A percentile compares a stretch with the other conserved stretches of the same genome.
Conservation (phyloP, 345 rosid species). For the Syzygium aqueum region DNA sequence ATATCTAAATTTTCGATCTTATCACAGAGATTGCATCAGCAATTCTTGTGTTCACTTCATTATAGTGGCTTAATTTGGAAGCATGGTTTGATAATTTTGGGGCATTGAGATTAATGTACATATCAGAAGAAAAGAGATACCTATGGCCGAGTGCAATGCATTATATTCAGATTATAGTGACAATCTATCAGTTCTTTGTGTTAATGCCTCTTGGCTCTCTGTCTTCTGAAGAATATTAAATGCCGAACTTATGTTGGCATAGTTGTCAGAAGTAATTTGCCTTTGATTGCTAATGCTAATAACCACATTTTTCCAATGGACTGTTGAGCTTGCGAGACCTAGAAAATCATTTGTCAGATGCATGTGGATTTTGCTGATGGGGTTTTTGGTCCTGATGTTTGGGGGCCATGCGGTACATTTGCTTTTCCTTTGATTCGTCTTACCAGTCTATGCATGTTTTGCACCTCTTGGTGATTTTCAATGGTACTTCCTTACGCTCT, state of each 20-base stretch:
- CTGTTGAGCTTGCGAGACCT: not conserved
- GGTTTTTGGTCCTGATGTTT: not conserved
- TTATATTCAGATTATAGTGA: not conserved
- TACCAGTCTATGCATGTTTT: not conserved
- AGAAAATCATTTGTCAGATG: not conserved
- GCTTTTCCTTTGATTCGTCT: not conserved
- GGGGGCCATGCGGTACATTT: not conserved
- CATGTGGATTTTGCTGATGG: not conserved
- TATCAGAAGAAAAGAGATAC: not conserved
- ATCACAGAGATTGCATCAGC: not conserved
- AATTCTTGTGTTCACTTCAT: not conserved
- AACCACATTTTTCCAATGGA: not conserved
- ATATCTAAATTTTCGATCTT: not conserved
- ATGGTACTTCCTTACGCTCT: not conserved
- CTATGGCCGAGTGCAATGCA: not conserved
- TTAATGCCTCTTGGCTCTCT: not conserved
- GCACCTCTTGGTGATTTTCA: not conserved
- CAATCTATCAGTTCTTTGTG: not conserved
- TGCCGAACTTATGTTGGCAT: not conserved
- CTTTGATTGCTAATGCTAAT: not conserved
- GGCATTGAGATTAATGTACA: not conserved
- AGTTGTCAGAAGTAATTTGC: not conserved
- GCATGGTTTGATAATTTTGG: not conserved
- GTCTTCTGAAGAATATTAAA: not conserved
- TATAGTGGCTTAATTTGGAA: not conserved